phyloP scores from a whole-genome alignment of 768 basidiomycete species.

The Serendipita indica region DNA sequence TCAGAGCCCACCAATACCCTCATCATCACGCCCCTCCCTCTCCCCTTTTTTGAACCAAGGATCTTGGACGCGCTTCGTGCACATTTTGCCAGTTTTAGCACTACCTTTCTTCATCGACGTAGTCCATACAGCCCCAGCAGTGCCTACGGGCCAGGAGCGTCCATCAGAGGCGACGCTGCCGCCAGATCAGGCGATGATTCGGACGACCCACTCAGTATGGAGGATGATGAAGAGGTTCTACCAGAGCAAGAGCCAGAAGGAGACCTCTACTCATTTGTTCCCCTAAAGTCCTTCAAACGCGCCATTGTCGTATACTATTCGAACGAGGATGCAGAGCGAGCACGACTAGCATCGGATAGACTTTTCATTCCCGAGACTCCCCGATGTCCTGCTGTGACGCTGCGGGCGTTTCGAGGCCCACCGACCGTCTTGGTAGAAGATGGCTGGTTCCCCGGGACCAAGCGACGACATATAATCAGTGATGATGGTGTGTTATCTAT shows the following conservation, averaged over 20 bases:
- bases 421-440: constrained; percentile 2
- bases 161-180: background rate
- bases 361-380: constrained; percentile 40
- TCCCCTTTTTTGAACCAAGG: constrained; percentile 57
- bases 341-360: constrained; percentile 51
- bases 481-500: background rate
- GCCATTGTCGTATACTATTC: constrained; percentile 65
- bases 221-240: background rate
- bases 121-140: constrained; percentile 4
- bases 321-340: constrained; percentile 49
- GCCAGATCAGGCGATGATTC: background rate
- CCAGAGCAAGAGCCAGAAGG: constrained; percentile 30
- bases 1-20: constrained; percentile 58
- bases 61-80: constrained; percentile 48
- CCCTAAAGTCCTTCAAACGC: constrained; percentile 63
- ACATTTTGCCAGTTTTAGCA: constrained; percentile 48
- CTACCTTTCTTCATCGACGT: constrained; percentile 6
- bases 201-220: background rate
- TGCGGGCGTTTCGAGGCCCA: constrained; percentile 2
- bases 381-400: constrained; percentile 15
- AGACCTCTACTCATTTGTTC: constrained; percentile 79
- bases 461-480: background rate
- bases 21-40: constrained; percentile 63
- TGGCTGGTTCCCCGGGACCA: background rate
- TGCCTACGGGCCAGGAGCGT: background rate